These are phyloP conservation scores for Fusarium chlamydosporum DNA, from an alignment of 2,329 filamentous ascomycete genomes.

Conservation along the genomic window DNA sequence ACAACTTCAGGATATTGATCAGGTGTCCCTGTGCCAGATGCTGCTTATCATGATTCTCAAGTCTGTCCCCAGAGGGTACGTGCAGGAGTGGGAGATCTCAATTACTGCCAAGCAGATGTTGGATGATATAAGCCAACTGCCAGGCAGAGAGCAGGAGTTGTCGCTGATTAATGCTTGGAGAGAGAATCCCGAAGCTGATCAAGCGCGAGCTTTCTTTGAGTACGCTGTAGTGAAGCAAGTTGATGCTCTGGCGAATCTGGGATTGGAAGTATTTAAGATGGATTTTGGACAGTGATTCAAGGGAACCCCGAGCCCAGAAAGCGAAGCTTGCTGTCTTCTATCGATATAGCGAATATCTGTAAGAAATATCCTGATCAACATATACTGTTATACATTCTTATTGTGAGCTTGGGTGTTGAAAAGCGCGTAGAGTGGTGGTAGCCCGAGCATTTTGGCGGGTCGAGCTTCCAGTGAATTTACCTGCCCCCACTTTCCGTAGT, in stretches of 20 bases:
- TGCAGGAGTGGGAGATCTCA: constrained; percentile 63
- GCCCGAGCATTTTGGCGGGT: neutral
- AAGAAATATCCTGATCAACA: neutral
- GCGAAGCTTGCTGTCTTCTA: too few species aligned
- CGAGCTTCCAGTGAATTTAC: neutral
- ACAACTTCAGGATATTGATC: constrained; percentile 62
- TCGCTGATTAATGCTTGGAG: constrained; percentile 62
- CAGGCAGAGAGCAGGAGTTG: constrained; percentile 62
- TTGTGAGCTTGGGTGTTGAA: neutral
- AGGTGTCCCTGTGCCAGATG: constrained; percentile 67
- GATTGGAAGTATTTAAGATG: constrained; percentile 59
- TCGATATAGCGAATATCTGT: neutral
- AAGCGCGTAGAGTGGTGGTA: constrained; percentile 18
- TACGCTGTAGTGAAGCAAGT: constrained; percentile 65
- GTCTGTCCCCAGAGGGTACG: constrained; percentile 60
- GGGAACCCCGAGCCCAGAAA: neutral
- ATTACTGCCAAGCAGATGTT: constrained; percentile 63
- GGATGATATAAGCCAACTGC: constrained; percentile 62
- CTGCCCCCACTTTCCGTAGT: constrained; percentile 8
- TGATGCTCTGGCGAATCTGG: constrained; percentile 62
- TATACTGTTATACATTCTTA: neutral
- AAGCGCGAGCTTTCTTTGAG: constrained; percentile 64
- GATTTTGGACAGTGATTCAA: constrained; percentile 55
- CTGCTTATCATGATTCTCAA: constrained; percentile 64
- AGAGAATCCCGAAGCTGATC: constrained; percentile 57